phyloP scores from a whole-genome alignment of 1,284 basidiomycete genomes.

The Ceratobasidium sp. region DNA sequence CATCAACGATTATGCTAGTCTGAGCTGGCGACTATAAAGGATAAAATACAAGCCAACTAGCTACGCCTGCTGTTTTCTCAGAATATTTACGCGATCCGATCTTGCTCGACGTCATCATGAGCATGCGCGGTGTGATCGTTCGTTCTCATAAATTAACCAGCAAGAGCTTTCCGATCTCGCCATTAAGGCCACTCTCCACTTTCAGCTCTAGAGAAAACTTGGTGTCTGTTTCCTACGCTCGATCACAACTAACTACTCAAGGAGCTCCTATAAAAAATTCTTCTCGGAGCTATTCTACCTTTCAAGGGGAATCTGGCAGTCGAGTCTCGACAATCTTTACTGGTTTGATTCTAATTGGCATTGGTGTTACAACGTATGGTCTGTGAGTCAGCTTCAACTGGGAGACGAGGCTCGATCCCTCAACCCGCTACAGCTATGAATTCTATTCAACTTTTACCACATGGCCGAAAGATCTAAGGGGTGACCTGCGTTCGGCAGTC shows the following conservation, averaged over 20 bases:
- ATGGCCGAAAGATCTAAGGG: constrained; percentile 74
- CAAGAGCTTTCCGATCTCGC: neutral
- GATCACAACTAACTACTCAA: neutral
- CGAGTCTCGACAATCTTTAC: constrained; percentile 65
- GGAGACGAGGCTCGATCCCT: neutral
- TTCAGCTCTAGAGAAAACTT: neutral
- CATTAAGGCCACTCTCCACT: neutral
- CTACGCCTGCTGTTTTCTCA: no score
- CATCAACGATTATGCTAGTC: neutral
- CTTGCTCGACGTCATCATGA: neutral
- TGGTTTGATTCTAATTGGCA: constrained; percentile 64
- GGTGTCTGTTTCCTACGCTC: neutral
- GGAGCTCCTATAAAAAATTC: neutral
- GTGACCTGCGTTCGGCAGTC: constrained; percentile 74
- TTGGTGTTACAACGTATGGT: constrained; percentile 67
- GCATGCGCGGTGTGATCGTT: neutral
- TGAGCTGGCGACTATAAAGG: neutral
- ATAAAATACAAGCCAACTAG: no score
- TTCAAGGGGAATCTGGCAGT: constrained; percentile 37
- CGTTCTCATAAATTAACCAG: neutral
- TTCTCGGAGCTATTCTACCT: neutral
- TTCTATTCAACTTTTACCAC: constrained; percentile 72
- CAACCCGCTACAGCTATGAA: constrained; percentile 65
- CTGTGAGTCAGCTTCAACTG: constrained; percentile 61
- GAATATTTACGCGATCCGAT: neutral